phyloP scores from a whole-genome alignment of 2,329 filamentous ascomycete genomes.

The Ophiostoma ips region DNA sequence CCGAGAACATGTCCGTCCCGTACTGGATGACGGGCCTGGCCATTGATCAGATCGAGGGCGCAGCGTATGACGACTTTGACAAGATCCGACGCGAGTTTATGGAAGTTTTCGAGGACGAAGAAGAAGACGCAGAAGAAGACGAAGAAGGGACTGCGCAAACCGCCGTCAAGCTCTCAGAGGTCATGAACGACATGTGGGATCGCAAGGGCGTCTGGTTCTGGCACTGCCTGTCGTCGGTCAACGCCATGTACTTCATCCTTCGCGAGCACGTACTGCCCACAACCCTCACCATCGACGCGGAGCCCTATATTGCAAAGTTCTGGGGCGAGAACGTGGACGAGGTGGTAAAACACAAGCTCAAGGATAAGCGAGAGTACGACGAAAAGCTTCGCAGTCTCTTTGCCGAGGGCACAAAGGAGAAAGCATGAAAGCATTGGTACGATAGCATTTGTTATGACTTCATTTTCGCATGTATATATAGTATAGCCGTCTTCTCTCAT shows the following conservation, averaged over 20 bases:
- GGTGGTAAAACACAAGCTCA: background rate
- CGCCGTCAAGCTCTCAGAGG: background rate
- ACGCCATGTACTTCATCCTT: slow-evolving; percentile 2
- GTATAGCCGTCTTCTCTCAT: no score
- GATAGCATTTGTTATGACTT: no score
- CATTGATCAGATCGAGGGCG: background rate
- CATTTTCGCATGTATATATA: no score
- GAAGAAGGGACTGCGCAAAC: no score
- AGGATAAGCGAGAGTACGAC: background rate
- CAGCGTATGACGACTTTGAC: background rate
- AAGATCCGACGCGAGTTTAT: background rate
- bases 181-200: slow-evolving; percentile 2
- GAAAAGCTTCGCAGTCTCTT: background rate
- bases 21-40: slow-evolving; percentile 18
- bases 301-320: background rate
- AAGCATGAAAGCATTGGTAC: background rate
- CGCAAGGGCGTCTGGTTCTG: slow-evolving; percentile 2
- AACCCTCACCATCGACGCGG: background rate
- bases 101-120: background rate
- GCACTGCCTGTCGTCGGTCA: slow-evolving; percentile 1
- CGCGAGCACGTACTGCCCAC: background rate
- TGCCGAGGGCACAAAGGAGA: background rate
- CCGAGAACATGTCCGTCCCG: slow-evolving; percentile 18
- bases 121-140: background rate
- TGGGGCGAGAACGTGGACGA: background rate